Evolutionary conservation across 495 filamentous ascomycete genomes (phyloP).

Genomic region (Friedmanniomyces endolithicus): DNA sequence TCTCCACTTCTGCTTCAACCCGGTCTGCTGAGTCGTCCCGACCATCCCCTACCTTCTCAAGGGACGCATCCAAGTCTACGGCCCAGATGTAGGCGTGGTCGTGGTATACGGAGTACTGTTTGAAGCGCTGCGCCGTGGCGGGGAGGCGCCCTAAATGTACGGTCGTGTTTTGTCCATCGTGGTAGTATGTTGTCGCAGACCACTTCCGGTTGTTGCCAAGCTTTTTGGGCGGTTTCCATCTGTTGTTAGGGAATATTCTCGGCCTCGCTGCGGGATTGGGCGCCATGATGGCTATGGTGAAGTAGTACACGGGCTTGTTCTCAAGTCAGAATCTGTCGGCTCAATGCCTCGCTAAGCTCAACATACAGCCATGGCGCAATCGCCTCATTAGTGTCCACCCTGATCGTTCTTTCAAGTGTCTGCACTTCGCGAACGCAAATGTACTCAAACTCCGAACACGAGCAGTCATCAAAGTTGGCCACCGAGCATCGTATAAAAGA

Average conservation of each 20-base stretch:
- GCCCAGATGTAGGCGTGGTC: constrained; percentile 7
- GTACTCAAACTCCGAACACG: no score
- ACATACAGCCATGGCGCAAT: no score
- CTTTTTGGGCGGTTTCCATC: background rate
- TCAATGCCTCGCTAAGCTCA: no score
- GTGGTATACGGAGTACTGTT: constrained; percentile 11
- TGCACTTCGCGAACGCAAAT: no score
- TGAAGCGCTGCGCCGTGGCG: background rate
- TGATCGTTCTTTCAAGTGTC: no score
- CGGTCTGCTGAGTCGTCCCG: background rate
- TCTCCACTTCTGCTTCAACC: background rate
- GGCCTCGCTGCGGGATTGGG: background rate
- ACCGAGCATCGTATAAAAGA: no score
- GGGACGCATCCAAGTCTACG: constrained; percentile 4
- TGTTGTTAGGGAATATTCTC: background rate
- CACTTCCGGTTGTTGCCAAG: background rate
- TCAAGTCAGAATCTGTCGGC: no score
- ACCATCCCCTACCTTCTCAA: constrained; percentile 10
- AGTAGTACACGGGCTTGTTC: background rate
- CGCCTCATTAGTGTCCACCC: no score
- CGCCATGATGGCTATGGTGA: background rate
- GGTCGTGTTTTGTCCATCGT: background rate
- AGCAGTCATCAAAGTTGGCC: no score
- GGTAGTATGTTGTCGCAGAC: constrained; percentile 1
- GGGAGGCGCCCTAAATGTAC: background rate